Base-by-base conservation (phyloP, 2,329 filamentous ascomycete species). In the Fusarium sterilihyphosum region DNA sequence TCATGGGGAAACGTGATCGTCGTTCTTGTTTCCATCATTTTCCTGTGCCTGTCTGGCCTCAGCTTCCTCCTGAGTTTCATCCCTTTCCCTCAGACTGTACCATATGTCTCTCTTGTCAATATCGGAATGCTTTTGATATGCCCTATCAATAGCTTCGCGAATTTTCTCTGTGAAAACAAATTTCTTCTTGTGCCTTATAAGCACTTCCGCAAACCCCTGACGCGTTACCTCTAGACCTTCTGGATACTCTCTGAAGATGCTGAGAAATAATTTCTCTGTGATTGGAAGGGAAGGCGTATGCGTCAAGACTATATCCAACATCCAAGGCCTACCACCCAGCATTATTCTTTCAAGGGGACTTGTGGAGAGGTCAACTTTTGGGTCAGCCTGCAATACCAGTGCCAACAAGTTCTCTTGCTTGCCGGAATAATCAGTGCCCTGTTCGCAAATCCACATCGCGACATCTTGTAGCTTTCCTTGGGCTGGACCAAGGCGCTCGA, bases 181-280 rank as follows among this genome's bases (percentile, higher is more conserved):
- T 5, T 62, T 46, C 16, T 47, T 46, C 11, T 47, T 14, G 12
- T 63, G 43, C 2, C 31, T 52, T 13, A 3, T 9, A 20, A 63
- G 40, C 11, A 49, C n/a, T 6, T 67, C 49, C 17, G 40, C 63
- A 18, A 52, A 26, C 20, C 6, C n/a, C 5, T 26, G 24, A 2
- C 54, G 66, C 4, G 16, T 26, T 5, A 40, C 10, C 18, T 54
- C 47, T n/a, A n/a, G 50, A 18, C 18, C 46, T 7, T 8, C 4
- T 14, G n/a, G 24, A 17, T 16, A 14, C 29, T 16, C 13, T 5
- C n/a, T 26, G 44, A 66, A 66, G 22, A 66, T 22, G 9, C 16
- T 33, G 12, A 66, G 26, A 43, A 69, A 67, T 11, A 69, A 8
- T 2, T 26, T 18, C 22, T 56, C 62, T 14, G 40, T 46, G n/a